Base-by-base conservation (phyloP, 371 early-diverging fungal genomes). In the Syncephalastrum racemosum region DNA sequence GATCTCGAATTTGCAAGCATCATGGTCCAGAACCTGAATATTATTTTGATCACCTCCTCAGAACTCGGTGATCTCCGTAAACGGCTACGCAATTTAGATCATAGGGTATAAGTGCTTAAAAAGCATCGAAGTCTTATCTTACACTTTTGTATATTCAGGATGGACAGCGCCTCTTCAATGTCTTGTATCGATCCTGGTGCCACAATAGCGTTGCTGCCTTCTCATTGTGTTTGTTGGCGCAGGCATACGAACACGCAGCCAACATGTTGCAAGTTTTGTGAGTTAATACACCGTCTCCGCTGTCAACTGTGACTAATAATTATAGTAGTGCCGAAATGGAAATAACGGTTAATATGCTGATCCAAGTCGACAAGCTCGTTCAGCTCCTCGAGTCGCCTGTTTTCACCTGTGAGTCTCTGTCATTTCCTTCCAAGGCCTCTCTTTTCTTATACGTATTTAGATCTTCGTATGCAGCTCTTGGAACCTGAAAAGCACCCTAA, bases 281-380 rank as follows among this genome's bases (percentile, higher is more conserved):
- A 54, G 82, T 70, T 4, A 23, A 25, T 43, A n/a, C 1, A 45
- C 15, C 3, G 7, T 13, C 13, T 16, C 46, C 2, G 15, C 15
- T 0, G 14, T 2, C 16, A 16, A n/a, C n/a, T 51, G 12, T 15
- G 44, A 56, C 46, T 13, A 13, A 15, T 43, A 18, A 14, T 13
- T 22, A 19, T 31, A 15, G 58, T 49, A 84, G 83, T 70, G 92
- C 90, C 16, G 92, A 93, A 42, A 76, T 92, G 40, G 97, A 95
- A 60, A 90, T 95, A 53, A 92, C 93, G 1, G 94, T 96, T 52
- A 87, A 76, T 49, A 77, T 93, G 49, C 68, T 96, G 22, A 89
- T 96, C 43, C 96, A 95, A 66, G 83, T 94, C 13, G 97, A 96
- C 67, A 94, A 93, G 62, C 82, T 96, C 12, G 96, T 96, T 25